Percentiles rank a stretch among this genome's conserved stretches.
Evolutionary conservation across 139 green algal genomes (phyloP).

Genomic region (Chara braunii): DNA sequence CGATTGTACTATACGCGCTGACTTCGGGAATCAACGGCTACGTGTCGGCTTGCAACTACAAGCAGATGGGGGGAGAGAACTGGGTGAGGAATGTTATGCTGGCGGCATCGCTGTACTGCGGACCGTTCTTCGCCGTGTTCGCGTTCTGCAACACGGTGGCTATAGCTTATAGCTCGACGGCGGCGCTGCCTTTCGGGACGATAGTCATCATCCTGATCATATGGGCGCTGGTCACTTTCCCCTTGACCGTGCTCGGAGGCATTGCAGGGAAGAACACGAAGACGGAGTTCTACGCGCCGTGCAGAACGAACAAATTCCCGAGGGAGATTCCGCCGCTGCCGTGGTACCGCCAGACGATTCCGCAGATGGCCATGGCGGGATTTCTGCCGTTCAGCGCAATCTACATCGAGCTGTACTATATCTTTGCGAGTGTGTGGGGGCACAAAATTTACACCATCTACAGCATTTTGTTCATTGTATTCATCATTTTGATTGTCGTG

Average conservation of each 20-base stretch:
- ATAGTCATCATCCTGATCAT: slow-evolving; percentile 75
- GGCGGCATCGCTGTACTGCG: slow-evolving; percentile 60
- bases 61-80: slow-evolving; percentile 66
- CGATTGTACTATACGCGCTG: slow-evolving; percentile 49
- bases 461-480: slow-evolving; percentile 57
- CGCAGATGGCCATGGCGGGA: slow-evolving; percentile 50
- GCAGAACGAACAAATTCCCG: slow-evolving; percentile 51
- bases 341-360: slow-evolving; percentile 46
- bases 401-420: slow-evolving; percentile 68
- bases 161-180: slow-evolving; percentile 55
- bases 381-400: slow-evolving; percentile 67
- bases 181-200: slow-evolving; percentile 72
- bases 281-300: slow-evolving; percentile 49
- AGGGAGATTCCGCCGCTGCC: slow-evolving; percentile 50
- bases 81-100: slow-evolving; percentile 67
- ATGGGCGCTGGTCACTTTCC: slow-evolving; percentile 61
- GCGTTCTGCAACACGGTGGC: slow-evolving; percentile 70
- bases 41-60: slow-evolving; percentile 69
- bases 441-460: slow-evolving; percentile 81
- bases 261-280: slow-evolving; percentile 42
- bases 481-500: slow-evolving; percentile 55
- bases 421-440: slow-evolving; percentile 83
- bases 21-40: slow-evolving; percentile 68
- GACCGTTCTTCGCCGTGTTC: slow-evolving; percentile 62
- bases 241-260: slow-evolving; percentile 47